Base-by-base conservation (phyloP, 2,329 filamentous ascomycete species). In the Colletotrichum chrysophilum region DNA sequence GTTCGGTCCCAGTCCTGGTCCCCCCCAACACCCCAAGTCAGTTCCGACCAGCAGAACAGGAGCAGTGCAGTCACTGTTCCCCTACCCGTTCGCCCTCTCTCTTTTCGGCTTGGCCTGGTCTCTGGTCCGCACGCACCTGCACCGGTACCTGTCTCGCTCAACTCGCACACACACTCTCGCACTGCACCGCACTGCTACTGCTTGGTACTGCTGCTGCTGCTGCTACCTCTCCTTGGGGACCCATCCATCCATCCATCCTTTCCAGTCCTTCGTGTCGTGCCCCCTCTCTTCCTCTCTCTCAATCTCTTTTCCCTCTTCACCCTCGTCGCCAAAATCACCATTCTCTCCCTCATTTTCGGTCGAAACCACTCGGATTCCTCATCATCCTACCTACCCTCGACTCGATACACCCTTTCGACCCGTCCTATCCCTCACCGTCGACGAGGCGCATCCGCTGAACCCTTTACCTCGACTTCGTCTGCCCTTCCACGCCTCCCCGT, bases 401-500 rank as follows among this genome's bases (percentile, higher is more conserved):
- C 61, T 71, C 74, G 68, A 71, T 28, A 48, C 52, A 58, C 32
- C 76, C 26, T 30, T 72, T 78, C 78, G 76, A 75, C 75, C 75
- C 78, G 78, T 77, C 78, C 77, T 34, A 73, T 77, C 74, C 76
- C 77, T 79, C 79, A 81, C 80, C 80, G 80, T 70, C 79, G 77
- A 80, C 80, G 78, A 81, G 80, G 79, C 82, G 80, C 80, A 81
- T 79, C 79, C 75, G 71, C 66, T 76, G 66, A 65, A 77, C 76
- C 79, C 21, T 80, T 66, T 38, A 78, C n/a, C 79, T 80, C 77
- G 73, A 77, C 70, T 74, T 77, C 76, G 78, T 79, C 73, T 38
- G 48, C 58, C 58, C 68, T 75, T 74, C 70, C 52, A 70, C 38
- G 71, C 70, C 68, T 77, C 68, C 75, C 77, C 76, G 68, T 76